Conservation (phyloP, 75 land plant species). For the Pinus albicaulis region DNA sequence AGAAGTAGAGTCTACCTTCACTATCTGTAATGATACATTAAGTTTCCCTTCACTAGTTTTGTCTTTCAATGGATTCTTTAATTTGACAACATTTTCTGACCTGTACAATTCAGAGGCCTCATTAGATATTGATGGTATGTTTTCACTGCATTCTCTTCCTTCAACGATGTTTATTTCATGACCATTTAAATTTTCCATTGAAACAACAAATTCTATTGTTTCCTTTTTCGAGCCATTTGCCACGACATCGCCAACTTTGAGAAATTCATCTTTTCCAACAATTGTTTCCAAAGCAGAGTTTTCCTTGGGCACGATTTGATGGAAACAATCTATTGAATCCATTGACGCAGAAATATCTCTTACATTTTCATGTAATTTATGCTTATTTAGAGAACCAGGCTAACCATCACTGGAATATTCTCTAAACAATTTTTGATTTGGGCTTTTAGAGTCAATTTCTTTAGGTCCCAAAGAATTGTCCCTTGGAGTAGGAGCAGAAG, state of each 20-base stretch:
- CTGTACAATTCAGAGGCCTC: neutral
- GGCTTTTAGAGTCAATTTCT: neutral
- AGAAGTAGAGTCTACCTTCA: neutral
- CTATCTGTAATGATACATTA: neutral
- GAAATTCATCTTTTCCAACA: neutral
- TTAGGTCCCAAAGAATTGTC: neutral
- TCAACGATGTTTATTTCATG: neutral
- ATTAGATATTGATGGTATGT: neutral
- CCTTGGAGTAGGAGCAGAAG: too few species aligned
- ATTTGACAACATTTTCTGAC: neutral
- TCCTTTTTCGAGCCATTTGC: neutral
- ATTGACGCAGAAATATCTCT: neutral
- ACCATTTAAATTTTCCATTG: conserved; percentile 7
- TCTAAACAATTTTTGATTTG: neutral
- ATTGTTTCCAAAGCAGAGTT: neutral
- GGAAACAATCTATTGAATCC: neutral
- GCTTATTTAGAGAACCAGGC: conserved; percentile 2
- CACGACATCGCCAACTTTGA: neutral
- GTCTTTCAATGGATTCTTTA: neutral
- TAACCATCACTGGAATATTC: neutral
- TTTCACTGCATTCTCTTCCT: neutral
- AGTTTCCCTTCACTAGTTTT: conserved; percentile 3
- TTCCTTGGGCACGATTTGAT: neutral
- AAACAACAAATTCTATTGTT: neutral
- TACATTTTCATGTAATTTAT: neutral